These are phyloP conservation scores for Cordyceps cicadae DNA, from an alignment of 2,329 filamentous ascomycete genomes.

Conservation along the genomic window DNA sequence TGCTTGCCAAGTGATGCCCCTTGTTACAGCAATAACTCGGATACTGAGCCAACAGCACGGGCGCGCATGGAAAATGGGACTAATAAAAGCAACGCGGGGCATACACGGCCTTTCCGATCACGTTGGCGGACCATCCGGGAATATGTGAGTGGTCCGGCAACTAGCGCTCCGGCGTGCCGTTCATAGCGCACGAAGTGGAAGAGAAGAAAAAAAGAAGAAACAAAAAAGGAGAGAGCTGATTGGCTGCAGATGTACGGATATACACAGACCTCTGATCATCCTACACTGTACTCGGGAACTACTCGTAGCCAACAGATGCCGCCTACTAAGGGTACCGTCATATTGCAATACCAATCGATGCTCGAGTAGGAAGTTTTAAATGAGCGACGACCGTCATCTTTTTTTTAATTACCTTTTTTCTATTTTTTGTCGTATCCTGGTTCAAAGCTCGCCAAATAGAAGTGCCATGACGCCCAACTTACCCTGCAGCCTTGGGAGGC, in stretches of 20 bases:
- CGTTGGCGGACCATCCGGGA: constrained; percentile 6
- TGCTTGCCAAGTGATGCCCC: neutral
- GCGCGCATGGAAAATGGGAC: neutral
- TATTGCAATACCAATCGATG: neutral
- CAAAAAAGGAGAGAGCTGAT: too few relatives aligned
- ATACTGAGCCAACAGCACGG: neutral
- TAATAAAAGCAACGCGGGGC: constrained; percentile 7
- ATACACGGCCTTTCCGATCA: constrained; percentile 10
- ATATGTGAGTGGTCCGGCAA: neutral
- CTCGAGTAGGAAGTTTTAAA: too few relatives aligned
- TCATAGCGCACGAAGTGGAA: too few relatives aligned
- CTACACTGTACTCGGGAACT: too few relatives aligned
- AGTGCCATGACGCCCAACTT: neutral
- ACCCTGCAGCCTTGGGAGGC: neutral
- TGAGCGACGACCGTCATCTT: too few relatives aligned
- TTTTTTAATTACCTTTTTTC: too few relatives aligned
- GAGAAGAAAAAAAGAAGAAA: too few relatives aligned
- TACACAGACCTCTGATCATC: too few relatives aligned
- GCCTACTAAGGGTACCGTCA: neutral
- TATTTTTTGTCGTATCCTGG: neutral
- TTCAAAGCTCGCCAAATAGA: neutral
- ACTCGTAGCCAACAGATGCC: neutral
- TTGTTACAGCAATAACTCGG: neutral
- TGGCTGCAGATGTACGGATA: too few relatives aligned
- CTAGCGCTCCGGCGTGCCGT: neutral